Conservation (phyloP, 352 stramenopile species). For the Pythium aquatile region DNA sequence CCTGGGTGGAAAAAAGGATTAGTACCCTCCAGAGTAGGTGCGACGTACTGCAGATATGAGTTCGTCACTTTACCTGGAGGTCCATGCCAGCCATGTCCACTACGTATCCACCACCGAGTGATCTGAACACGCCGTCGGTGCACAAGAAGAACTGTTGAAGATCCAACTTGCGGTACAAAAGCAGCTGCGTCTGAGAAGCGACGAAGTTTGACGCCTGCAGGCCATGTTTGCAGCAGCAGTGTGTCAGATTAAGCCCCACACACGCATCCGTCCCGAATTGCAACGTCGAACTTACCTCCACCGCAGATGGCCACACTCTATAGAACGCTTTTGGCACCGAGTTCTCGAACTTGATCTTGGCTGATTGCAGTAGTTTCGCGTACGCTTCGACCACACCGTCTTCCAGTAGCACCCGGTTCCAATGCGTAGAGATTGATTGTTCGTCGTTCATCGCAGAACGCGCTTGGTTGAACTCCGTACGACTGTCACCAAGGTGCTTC, state of each 20-base stretch:
- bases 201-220: conserved; percentile 9
- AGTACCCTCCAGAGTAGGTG: neutral
- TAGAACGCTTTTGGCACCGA: conserved; percentile 56
- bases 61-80: conserved; percentile 44
- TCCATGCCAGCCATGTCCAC: conserved; percentile 66
- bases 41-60: neutral
- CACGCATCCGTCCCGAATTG: neutral
- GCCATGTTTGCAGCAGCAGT: too few species aligned
- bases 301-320: conserved; percentile 53
- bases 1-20: conserved; percentile 27
- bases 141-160: conserved; percentile 67
- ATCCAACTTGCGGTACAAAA: conserved; percentile 41
- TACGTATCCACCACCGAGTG: conserved; percentile 53
- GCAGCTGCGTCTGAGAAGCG: conserved; percentile 27
- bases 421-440: conserved; percentile 47
- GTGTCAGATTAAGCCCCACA: too few species aligned
- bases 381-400: conserved; percentile 64
- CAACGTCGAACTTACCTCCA: conserved; percentile 29
- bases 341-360: conserved; percentile 42
- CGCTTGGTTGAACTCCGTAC: conserved; percentile 14
- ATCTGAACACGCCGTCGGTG: conserved; percentile 56
- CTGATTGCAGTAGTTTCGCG: conserved; percentile 52
- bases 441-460: conserved; percentile 38
- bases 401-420: conserved; percentile 74
- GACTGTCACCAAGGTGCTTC: conserved; percentile 46